Evolutionary conservation across 805 yeast species (phyloP).

Genomic region (Candida quercuum): DNA sequence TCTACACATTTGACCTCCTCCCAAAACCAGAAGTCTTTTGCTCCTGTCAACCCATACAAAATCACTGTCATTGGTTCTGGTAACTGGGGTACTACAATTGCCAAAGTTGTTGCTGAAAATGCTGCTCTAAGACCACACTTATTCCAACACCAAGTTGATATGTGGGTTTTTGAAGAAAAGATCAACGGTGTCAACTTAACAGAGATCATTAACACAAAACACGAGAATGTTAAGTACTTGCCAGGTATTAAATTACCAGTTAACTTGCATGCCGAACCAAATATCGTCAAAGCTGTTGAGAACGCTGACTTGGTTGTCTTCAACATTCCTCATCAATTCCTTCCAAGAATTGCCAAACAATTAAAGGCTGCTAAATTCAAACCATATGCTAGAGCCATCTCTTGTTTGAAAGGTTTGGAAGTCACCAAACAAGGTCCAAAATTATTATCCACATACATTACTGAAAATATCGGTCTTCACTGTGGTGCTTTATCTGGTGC

Average conservation of each 20-base stretch:
- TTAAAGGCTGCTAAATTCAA: conserved; percentile 65
- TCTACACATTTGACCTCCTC: conserved; percentile 15
- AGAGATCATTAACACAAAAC: conserved; percentile 82
- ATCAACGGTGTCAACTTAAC: conserved; percentile 70
- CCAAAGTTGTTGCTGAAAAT: conserved; percentile 91
- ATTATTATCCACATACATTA: conserved; percentile 72
- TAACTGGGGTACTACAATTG: conserved; percentile 97
- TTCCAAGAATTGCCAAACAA: conserved; percentile 70
- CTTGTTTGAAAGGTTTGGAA: conserved; percentile 89
- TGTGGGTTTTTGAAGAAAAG: conserved; percentile 96
- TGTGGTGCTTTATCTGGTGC: conserved; percentile 99
- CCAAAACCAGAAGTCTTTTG: conserved; percentile 13
- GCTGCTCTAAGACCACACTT: conserved; percentile 63
- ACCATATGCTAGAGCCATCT: conserved; percentile 76
- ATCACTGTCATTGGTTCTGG: conserved; percentile 90
- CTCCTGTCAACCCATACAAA: conserved; percentile 36
- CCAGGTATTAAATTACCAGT: conserved; percentile 83
- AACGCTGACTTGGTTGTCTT: conserved; percentile 85
- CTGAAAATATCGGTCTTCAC: conserved; percentile 74
- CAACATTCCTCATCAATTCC: conserved; percentile 96
- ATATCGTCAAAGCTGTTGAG: conserved; percentile 65
- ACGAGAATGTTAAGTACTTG: conserved; percentile 91
- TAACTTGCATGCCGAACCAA: conserved; percentile 88
- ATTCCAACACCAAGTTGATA: conserved; percentile 70
- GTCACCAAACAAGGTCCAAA: conserved; percentile 82